These are phyloP conservation scores for Phytopythium helicoides DNA, from an alignment of 352 stramenopile genomes.

Conservation along the genomic window DNA sequence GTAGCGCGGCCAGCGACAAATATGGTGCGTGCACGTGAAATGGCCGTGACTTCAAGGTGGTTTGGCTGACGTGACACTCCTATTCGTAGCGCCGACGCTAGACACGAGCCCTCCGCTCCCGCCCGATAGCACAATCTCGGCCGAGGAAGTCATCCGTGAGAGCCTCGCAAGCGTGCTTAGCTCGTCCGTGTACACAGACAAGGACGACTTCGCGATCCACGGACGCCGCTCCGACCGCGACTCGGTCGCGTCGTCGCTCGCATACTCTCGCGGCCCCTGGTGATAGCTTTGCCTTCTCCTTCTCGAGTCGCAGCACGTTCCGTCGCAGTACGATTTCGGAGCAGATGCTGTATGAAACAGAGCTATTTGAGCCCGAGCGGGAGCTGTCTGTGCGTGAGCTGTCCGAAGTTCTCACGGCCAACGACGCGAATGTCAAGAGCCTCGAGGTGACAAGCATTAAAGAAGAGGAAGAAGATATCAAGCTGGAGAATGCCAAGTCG, in stretches of 20 bases:
- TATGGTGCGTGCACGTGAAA: slow-evolving; percentile 11
- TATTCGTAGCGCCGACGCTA: slow-evolving; percentile 33
- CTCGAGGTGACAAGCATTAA: slow-evolving; percentile 86
- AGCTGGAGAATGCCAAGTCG: slow-evolving; percentile 79
- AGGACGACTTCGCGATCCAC: slow-evolving; percentile 58
- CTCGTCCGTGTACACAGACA: slow-evolving; percentile 71
- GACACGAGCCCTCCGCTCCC: slow-evolving; percentile 68
- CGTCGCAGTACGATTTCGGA: slow-evolving; percentile 79
- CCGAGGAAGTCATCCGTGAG: slow-evolving; percentile 85
- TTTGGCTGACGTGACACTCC: slow-evolving; percentile 4
- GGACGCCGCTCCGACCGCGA: slow-evolving; percentile 24
- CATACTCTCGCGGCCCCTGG: slow-evolving; percentile 7
- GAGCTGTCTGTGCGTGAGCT: slow-evolving; percentile 71
- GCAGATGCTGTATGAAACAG: slow-evolving; percentile 82
- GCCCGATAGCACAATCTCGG: slow-evolving; percentile 78
- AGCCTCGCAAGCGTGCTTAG: slow-evolving; percentile 76
- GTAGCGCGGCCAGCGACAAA: slow-evolving; percentile 23
- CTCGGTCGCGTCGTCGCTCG: slow-evolving; percentile 35
- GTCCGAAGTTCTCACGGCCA: slow-evolving; percentile 69
- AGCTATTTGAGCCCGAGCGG: slow-evolving; percentile 79
- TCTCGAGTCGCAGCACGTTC: slow-evolving; percentile 79
- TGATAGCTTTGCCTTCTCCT: slow-evolving; percentile 61
- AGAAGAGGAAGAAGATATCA: slow-evolving; percentile 78
- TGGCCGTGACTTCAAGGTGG: not conserved
- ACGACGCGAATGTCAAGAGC: slow-evolving; percentile 55